These are phyloP conservation scores for Kernera saxatilis DNA, from an alignment of 345 rosid genomes.

Conservation along the genomic window DNA sequence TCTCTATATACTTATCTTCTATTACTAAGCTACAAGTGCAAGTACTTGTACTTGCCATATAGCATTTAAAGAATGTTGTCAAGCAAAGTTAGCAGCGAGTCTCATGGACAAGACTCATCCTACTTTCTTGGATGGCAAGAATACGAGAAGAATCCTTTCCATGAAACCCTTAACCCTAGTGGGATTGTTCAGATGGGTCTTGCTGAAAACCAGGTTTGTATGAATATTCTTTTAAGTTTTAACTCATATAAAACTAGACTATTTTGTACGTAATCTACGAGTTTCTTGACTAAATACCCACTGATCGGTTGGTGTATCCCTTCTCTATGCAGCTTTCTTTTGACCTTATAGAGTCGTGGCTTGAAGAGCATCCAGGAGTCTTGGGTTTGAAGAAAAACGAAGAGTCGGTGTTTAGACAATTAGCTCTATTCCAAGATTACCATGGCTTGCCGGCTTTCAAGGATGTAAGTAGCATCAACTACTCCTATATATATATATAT, in stretches of 20 bases:
- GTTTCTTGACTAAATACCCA: not conserved
- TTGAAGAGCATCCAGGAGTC: conserved; percentile 52
- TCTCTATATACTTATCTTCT: not conserved
- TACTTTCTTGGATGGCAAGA: conserved; percentile 82
- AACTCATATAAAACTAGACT: not conserved
- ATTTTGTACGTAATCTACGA: not conserved
- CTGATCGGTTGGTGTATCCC: not conserved
- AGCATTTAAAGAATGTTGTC: conserved; percentile 45
- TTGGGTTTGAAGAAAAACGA: conserved; percentile 46
- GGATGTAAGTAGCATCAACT: conserved; percentile 36
- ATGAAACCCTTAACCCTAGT: conserved; percentile 47
- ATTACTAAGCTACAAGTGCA: not conserved
- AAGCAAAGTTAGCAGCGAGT: conserved; percentile 48
- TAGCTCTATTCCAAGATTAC: conserved; percentile 92
- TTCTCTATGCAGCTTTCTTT: conserved; percentile 53
- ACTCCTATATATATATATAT: not conserved
- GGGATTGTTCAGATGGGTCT: conserved; percentile 95
- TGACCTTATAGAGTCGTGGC: conserved; percentile 72
- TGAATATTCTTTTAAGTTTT: too few species aligned
- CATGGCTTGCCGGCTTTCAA: conserved; percentile 75
- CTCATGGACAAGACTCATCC: conserved; percentile 81
- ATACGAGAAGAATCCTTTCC: conserved; percentile 62
- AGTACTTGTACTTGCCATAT: not conserved
- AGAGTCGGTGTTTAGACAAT: conserved; percentile 49
- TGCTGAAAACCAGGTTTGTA: conserved; percentile 84